Evolutionary conservation across 352 stramenopile genomes (phyloP).

Genomic region (Globisporangium abappressorium): DNA sequence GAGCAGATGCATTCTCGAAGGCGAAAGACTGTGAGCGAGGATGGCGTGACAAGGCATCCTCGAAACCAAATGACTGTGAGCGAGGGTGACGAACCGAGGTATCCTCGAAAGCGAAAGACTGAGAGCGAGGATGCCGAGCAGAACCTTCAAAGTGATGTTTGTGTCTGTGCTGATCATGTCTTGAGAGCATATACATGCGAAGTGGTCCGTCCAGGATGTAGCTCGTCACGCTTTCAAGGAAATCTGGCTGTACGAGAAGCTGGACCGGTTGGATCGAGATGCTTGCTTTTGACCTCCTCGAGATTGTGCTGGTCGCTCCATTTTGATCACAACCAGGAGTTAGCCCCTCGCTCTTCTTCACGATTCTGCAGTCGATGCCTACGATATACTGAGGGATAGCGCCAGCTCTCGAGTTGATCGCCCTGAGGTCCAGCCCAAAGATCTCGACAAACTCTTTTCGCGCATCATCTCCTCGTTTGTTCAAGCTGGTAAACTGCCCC

Average conservation of each 20-base stretch:
- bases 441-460: slow-evolving; percentile 44
- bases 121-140: slow-evolving; percentile 1
- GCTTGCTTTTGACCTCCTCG: slow-evolving; percentile 33
- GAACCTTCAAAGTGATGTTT: neutral
- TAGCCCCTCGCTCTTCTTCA: slow-evolving; percentile 11
- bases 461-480: neutral
- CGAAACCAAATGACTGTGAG: slow-evolving; percentile 14
- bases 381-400: slow-evolving; percentile 32
- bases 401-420: slow-evolving; percentile 14
- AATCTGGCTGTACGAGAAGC: slow-evolving; percentile 52
- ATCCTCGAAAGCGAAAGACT: slow-evolving; percentile 14
- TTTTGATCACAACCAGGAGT: neutral
- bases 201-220: slow-evolving; percentile 61
- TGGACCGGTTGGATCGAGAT: slow-evolving; percentile 52
- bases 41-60: slow-evolving; percentile 10
- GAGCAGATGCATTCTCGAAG: slow-evolving; percentile 14
- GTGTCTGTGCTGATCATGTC: slow-evolving; percentile 11
- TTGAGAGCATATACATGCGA: slow-evolving; percentile 29
- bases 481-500: slow-evolving; percentile 1
- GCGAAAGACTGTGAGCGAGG: slow-evolving; percentile 19
- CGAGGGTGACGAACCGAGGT: neutral
- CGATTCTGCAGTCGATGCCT: slow-evolving; percentile 43
- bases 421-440: slow-evolving; percentile 42
- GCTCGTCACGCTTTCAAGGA: slow-evolving; percentile 54
- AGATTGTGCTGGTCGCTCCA: slow-evolving; percentile 6